These are phyloP conservation scores for Pseudogymnoascus sp. DNA, from an alignment of 2,329 filamentous ascomycete genomes.

Conservation along the genomic window DNA sequence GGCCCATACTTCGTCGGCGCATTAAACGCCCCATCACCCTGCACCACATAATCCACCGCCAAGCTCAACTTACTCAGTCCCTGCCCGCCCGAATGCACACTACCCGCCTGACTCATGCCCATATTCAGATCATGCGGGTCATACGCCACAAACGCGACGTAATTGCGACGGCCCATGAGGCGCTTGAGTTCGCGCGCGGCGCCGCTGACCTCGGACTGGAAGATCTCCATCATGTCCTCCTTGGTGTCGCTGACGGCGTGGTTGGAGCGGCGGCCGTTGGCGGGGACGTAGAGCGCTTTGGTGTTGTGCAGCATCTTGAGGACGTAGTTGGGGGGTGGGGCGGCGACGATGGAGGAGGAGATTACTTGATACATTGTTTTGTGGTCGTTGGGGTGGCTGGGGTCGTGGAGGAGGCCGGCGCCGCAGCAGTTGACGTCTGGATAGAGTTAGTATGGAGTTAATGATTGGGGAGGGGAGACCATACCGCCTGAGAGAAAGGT, in stretches of 20 bases:
- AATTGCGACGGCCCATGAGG: conserved; percentile 89
- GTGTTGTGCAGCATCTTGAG: conserved; percentile 94
- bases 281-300: conserved; percentile 82
- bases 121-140: conserved; percentile 68
- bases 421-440: conserved; percentile 80
- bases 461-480: conserved; percentile 21
- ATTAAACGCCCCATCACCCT: conserved; percentile 75
- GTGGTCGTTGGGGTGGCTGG: conserved; percentile 81
- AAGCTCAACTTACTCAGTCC: conserved; percentile 60
- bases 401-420: conserved; percentile 90
- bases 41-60: conserved; percentile 93
- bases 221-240: conserved; percentile 99
- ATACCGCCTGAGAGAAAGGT: conserved; percentile 86
- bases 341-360: conserved; percentile 83
- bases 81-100: conserved; percentile 34
- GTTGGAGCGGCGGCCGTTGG: conserved; percentile 71
- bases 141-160: conserved; percentile 87
- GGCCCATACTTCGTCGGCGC: conserved; percentile 92
- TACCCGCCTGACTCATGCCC: conserved; percentile 26
- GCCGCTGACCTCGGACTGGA: conserved; percentile 89
- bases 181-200: conserved; percentile 74
- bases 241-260: conserved; percentile 83
- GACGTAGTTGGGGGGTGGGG: conserved; percentile 75
- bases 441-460: background rate
- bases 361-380: conserved; percentile 99